Evolutionary conservation across 768 basidiomycete genomes (phyloP).

Genomic region (Phaeolepiota aurea): DNA sequence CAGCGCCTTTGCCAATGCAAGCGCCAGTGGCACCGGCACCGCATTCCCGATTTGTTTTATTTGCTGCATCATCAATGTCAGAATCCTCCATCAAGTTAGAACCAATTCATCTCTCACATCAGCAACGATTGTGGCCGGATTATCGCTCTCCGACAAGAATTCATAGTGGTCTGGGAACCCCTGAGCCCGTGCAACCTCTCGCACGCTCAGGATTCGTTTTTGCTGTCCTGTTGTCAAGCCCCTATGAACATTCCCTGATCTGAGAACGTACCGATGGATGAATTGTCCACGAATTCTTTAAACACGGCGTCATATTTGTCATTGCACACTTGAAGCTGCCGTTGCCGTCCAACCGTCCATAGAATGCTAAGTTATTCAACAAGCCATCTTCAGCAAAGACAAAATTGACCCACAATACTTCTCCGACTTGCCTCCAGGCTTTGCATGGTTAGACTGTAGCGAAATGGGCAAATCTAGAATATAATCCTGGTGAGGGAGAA

Average conservation of each 20-base stretch:
- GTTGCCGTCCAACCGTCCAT: constrained; percentile 45
- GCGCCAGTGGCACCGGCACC: constrained; percentile 63
- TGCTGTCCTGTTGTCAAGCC: constrained; percentile 36
- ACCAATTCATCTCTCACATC: constrained; percentile 53
- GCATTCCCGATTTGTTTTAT: constrained; percentile 75
- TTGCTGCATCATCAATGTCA: constrained; percentile 36
- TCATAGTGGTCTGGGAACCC: constrained; percentile 69
- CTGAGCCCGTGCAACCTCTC: constrained; percentile 67
- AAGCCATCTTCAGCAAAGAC: not conserved
- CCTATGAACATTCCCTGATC: not conserved
- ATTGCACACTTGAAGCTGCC: constrained; percentile 56
- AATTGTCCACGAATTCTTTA: constrained; percentile 35
- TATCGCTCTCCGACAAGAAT: constrained; percentile 42
- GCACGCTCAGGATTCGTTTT: constrained; percentile 59
- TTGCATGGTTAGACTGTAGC: constrained; percentile 27
- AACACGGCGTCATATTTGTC: constrained; percentile 45
- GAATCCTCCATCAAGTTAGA: not conserved
- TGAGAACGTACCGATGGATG: constrained; percentile 28
- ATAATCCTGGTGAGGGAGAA: too few species aligned
- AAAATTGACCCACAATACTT: constrained; percentile 16
- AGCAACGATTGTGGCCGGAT: constrained; percentile 22
- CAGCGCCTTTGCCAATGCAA: constrained; percentile 47
- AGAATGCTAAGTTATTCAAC: constrained; percentile 29
- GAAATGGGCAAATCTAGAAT: constrained; percentile 31
- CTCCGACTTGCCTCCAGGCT: constrained; percentile 14